phyloP scores from a whole-genome alignment of 768 basidiomycete species.

The Hirschioporus abietinus region DNA sequence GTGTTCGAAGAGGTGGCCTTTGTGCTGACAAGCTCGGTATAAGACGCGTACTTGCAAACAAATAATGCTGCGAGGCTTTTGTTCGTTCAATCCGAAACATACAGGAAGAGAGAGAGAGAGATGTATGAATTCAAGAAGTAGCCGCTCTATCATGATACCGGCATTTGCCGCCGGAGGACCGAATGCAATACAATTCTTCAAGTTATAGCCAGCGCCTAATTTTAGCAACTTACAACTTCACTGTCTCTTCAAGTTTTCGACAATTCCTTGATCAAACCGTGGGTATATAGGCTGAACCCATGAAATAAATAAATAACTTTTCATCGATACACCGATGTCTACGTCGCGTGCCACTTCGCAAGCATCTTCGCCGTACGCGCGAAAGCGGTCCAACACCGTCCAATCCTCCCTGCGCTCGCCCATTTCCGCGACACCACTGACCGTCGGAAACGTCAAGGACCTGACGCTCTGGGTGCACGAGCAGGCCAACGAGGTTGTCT shows the following conservation, averaged over 20 bases:
- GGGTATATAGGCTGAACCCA: neutral
- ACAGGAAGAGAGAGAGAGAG: too few species aligned
- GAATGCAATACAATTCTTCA: too few species aligned
- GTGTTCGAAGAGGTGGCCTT: too few species aligned
- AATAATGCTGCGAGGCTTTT: too few species aligned
- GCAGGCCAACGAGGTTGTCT: constrained; percentile 50
- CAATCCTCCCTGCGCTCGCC: constrained; percentile 50
- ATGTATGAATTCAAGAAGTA: too few species aligned
- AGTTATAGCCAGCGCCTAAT: neutral
- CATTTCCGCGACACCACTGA: constrained; percentile 36
- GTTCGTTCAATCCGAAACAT: too few species aligned
- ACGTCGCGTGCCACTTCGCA: neutral
- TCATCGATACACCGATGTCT: neutral
- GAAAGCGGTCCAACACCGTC: constrained; percentile 70
- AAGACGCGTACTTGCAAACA: too few species aligned
- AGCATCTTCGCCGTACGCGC: constrained; percentile 35
- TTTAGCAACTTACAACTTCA: neutral
- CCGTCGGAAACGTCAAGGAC: constrained; percentile 55
- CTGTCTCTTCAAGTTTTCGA: neutral
- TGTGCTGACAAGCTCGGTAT: too few species aligned
- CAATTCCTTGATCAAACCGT: too few species aligned
- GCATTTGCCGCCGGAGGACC: too few species aligned
- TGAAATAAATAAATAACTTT: neutral
- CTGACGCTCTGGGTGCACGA: constrained; percentile 77
- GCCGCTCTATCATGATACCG: too few species aligned